A percentile compares a stretch with the other conserved stretches of the same genome.
Conservation (phyloP, 768 basidiomycete genomes). For the Xerocomus potaroensis region DNA sequence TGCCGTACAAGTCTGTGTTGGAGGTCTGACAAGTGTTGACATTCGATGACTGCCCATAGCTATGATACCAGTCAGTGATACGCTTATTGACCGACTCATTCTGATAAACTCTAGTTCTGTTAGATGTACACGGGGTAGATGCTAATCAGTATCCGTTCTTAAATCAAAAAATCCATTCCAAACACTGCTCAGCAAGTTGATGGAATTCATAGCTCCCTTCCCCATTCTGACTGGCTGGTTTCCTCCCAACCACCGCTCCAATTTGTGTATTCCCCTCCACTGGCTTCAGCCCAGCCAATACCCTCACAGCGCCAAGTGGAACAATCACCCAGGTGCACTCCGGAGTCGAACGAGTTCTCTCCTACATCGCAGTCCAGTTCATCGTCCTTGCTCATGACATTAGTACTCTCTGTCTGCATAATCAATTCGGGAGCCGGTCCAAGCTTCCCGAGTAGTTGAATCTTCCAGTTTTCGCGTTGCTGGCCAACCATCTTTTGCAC, state of each 20-base stretch:
- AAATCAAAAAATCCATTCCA: slow-evolving; percentile 3
- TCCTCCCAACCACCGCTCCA: slow-evolving; percentile 1
- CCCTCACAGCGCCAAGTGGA: slow-evolving; percentile 5
- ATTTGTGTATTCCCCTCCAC: slow-evolving; percentile 4
- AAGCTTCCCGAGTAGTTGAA: slow-evolving; percentile 25
- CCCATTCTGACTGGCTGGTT: background rate
- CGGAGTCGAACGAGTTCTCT: slow-evolving; percentile 27
- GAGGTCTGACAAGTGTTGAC: slow-evolving; percentile 15
- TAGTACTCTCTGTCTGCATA: slow-evolving; percentile 8
- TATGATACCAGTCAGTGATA: slow-evolving; percentile 24
- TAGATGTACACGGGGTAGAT: slow-evolving; percentile 25
- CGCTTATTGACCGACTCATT: background rate
- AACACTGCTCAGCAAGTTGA: background rate
- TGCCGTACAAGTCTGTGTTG: slow-evolving; percentile 13
- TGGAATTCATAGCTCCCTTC: background rate
- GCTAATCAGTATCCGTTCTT: slow-evolving; percentile 15
- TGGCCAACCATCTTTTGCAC: slow-evolving; percentile 17
- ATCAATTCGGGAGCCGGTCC: slow-evolving; percentile 6
- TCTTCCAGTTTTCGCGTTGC: slow-evolving; percentile 27
- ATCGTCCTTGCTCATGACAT: slow-evolving; percentile 18
- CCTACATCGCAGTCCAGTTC: slow-evolving; percentile 16
- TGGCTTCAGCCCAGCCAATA: slow-evolving; percentile 12
- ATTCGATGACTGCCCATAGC: background rate
- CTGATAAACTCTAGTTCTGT: slow-evolving; percentile 10
- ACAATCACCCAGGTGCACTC: slow-evolving; percentile 17